Conservation (phyloP, 352 stramenopile genomes). For the Sclerospora graminicola region DNA sequence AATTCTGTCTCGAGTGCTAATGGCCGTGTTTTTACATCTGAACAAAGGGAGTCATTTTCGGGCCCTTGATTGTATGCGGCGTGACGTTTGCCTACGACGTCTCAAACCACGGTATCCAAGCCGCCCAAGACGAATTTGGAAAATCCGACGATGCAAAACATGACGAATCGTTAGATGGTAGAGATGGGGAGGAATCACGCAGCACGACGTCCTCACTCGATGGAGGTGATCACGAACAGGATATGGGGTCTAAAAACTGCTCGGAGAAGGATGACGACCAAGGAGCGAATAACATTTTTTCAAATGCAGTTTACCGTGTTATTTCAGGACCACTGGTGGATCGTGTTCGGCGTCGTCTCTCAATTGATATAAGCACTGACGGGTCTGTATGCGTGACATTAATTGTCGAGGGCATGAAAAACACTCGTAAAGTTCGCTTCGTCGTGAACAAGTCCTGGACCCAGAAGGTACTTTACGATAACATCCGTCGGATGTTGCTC, state of each 20-base stretch:
- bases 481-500: conserved; percentile 59
- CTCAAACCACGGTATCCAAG: conserved; percentile 81
- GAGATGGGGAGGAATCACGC: conserved; percentile 40
- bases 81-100: conserved; percentile 81
- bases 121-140: conserved; percentile 55
- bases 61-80: conserved; percentile 68
- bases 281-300: conserved; percentile 62
- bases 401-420: conserved; percentile 55
- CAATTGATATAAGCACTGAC: conserved; percentile 70
- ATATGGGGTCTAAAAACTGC: conserved; percentile 6
- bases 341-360: conserved; percentile 61
- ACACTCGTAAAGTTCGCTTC: conserved; percentile 47
- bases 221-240: conserved; percentile 15
- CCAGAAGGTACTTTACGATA: conserved; percentile 41
- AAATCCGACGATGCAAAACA: conserved; percentile 31
- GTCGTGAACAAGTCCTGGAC: conserved; percentile 67
- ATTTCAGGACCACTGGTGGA: conserved; percentile 70
- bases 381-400: conserved; percentile 64
- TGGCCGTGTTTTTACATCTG: background rate
- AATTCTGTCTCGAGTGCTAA: background rate
- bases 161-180: conserved; percentile 25
- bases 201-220: conserved; percentile 34
- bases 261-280: conserved; percentile 13
- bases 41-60: conserved; percentile 74
- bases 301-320: conserved; percentile 73